Conservation (phyloP, 306 rosid genomes). For the Cucurbita moschata region DNA sequence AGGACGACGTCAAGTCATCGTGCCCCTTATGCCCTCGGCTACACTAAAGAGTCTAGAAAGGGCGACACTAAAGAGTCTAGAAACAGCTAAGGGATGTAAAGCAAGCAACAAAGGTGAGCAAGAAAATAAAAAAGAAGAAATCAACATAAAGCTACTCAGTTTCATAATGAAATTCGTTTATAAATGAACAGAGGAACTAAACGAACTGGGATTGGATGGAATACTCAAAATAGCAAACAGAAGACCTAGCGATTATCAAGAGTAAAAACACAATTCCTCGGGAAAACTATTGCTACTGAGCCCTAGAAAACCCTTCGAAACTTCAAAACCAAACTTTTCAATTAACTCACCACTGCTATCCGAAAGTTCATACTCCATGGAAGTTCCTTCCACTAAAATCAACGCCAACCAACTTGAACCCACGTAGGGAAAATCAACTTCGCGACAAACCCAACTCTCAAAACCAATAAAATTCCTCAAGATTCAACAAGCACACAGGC, state of each 20-base stretch:
- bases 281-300: not conserved
- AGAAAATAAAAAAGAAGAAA: not conserved
- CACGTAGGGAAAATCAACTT: constrained; percentile 4
- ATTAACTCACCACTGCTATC: constrained; percentile 70
- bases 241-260: not conserved
- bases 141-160: not conserved
- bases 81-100: not conserved
- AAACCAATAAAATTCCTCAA: not conserved
- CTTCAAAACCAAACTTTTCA: not conserved
- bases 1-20: too few species aligned
- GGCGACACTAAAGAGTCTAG: not conserved
- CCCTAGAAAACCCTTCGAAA: not conserved
- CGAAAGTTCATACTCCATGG: constrained; percentile 56
- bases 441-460: constrained; percentile 12
- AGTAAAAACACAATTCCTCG: not conserved
- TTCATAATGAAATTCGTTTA: not conserved
- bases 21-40: too few species aligned
- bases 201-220: not conserved
- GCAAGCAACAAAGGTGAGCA: not conserved
- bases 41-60: not conserved
- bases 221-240: not conserved
- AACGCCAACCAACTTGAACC: not conserved
- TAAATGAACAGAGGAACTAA: not conserved
- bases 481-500: not conserved
- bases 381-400: constrained; percentile 4